phyloP scores from a whole-genome alignment of 208 protist species.

The Leishmania tropica region DNA sequence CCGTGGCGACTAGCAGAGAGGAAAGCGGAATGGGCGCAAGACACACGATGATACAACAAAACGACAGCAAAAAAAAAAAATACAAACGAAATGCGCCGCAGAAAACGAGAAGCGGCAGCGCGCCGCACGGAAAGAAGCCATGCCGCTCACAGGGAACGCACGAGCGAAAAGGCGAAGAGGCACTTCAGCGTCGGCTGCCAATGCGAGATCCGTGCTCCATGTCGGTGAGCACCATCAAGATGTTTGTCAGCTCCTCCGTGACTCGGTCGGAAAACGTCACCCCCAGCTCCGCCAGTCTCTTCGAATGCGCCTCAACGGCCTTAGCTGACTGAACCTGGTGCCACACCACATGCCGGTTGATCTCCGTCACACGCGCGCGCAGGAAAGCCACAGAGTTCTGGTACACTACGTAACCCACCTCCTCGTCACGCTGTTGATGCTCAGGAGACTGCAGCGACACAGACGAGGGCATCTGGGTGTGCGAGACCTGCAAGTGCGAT shows the following conservation, averaged over 20 bases:
- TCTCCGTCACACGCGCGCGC: slow-evolving; percentile 35
- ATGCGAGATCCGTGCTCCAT: slow-evolving; percentile 37
- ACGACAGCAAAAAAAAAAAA: background rate
- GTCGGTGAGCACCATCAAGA: slow-evolving; percentile 53
- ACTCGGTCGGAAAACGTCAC: slow-evolving; percentile 39
- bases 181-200: background rate
- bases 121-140: too few relatives aligned
- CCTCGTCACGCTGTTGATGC: background rate
- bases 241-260: slow-evolving; percentile 54
- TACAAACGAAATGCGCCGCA: background rate
- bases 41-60: background rate
- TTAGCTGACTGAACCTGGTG: slow-evolving; percentile 47
- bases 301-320: slow-evolving; percentile 31
- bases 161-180: background rate
- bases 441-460: background rate
- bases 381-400: slow-evolving; percentile 30
- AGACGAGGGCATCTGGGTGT: slow-evolving; percentile 23
- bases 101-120: background rate
- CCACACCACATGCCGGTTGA: slow-evolving; percentile 56
- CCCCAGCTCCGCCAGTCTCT: slow-evolving; percentile 41
- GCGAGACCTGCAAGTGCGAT: slow-evolving; percentile 9
- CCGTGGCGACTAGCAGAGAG: slow-evolving; percentile 5
- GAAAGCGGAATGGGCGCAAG: background rate
- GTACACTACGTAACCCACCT: slow-evolving; percentile 30
- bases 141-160: background rate